Percentiles rank a stretch among this genome's conserved stretches.
These are phyloP conservation scores for Cadophora sp. DNA, from an alignment of 2,329 filamentous ascomycete species.

Conservation along the genomic window DNA sequence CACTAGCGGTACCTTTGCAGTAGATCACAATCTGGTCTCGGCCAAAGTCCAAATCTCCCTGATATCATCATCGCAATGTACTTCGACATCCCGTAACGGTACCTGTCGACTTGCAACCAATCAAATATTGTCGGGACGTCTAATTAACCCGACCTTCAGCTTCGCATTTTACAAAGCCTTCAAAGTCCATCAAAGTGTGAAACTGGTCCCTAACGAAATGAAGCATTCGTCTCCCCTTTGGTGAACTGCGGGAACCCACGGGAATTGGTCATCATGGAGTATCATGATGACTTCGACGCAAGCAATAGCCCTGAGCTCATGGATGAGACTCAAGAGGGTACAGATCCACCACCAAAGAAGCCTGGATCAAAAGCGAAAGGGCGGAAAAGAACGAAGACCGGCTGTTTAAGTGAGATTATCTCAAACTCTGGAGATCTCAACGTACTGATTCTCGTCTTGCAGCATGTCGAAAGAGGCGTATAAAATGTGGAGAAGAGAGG, in stretches of 20 bases:
- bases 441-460: conserved; percentile 2
- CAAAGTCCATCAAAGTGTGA: neutral
- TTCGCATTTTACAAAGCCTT: neutral
- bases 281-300: conserved; percentile 11
- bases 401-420: conserved; percentile 77
- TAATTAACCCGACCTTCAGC: neutral
- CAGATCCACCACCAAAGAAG: conserved; percentile 33
- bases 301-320: conserved; percentile 13
- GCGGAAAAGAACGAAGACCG: conserved; percentile 67
- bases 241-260: neutral
- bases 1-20: neutral
- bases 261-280: conserved; percentile 15
- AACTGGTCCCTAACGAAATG: neutral
- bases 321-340: conserved; percentile 17
- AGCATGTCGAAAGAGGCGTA: conserved; percentile 93
- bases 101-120: neutral
- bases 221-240: neutral
- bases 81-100: conserved; percentile 5
- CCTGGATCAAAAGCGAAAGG: conserved; percentile 41
- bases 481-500: conserved; percentile 94
- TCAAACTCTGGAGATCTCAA: neutral
- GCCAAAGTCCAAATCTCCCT: too few relatives aligned
- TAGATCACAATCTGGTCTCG: neutral
- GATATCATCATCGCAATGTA: neutral
- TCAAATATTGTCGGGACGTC: neutral